Conservation (phyloP, 208 protist species). For the Pavlovales sp. region DNA sequence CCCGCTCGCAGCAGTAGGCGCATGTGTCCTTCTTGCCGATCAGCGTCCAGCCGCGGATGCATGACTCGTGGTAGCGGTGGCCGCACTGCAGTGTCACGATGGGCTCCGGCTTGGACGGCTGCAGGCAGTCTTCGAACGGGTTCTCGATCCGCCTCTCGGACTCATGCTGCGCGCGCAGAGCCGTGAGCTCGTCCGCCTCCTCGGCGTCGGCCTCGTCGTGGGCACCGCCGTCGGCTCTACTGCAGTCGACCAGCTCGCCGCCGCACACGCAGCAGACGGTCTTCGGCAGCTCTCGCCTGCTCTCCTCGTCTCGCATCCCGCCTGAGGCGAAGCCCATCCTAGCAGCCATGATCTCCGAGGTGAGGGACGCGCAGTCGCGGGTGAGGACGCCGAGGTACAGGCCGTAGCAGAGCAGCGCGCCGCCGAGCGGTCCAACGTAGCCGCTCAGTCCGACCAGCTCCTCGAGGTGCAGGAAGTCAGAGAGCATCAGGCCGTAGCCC, state of each 20-base stretch:
- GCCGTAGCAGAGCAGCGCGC: constrained; percentile 55
- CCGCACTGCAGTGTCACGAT: constrained; percentile 38
- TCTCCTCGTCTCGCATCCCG: background rate
- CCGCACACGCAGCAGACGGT: background rate
- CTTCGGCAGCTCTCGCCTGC: background rate
- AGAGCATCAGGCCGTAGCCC: constrained; percentile 16
- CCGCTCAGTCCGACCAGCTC: background rate
- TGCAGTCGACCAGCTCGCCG: background rate
- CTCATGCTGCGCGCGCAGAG: constrained; percentile 40
- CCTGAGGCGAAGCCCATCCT: constrained; percentile 56
- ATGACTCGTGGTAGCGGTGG: constrained; percentile 59
- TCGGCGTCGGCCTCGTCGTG: background rate
- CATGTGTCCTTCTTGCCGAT: constrained; percentile 62
- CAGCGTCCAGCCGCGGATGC: constrained; percentile 59
- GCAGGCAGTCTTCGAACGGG: background rate
- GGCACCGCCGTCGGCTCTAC: background rate
- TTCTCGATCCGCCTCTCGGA: background rate
- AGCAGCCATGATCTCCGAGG: constrained; percentile 53
- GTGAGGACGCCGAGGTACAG: constrained; percentile 66
- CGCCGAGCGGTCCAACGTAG: constrained; percentile 5
- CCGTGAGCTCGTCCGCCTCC: background rate
- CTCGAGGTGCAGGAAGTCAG: background rate
- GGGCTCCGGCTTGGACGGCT: background rate
- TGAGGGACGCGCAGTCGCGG: constrained; percentile 65
- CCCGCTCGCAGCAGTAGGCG: constrained; percentile 61